Evolutionary conservation across 169 alveolate species (phyloP).

Genomic region (Plasmodium knowlesi): DNA sequence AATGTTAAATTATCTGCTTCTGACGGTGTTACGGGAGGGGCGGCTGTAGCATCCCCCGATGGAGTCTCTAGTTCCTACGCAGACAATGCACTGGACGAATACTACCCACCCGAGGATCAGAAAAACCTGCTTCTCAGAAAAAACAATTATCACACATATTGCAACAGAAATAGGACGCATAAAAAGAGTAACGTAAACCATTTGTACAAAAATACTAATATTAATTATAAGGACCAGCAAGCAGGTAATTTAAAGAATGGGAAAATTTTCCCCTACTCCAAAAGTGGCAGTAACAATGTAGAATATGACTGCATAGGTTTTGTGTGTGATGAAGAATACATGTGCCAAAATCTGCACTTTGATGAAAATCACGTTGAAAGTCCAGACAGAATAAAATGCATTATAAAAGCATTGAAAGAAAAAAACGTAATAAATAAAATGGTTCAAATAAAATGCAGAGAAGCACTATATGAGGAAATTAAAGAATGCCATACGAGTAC

Average conservation of each 20-base stretch:
- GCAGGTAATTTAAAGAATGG: neutral
- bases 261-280: neutral
- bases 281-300: neutral
- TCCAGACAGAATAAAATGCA: conserved; percentile 40
- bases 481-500: conserved; percentile 49
- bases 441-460: conserved; percentile 67
- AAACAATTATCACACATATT: neutral
- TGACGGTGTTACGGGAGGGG: neutral
- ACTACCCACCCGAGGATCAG: neutral
- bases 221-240: neutral
- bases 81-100: neutral
- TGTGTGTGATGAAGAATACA: conserved; percentile 57
- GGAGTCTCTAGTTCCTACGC: neutral
- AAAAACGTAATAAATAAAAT: conserved; percentile 64
- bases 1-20: neutral
- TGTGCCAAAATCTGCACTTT: conserved; percentile 39
- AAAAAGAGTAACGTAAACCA: neutral
- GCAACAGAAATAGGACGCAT: neutral
- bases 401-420: conserved; percentile 44
- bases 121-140: neutral
- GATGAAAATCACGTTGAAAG: conserved; percentile 57
- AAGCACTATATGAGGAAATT: conserved; percentile 53
- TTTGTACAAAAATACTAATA: neutral
- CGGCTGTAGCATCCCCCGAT: neutral
- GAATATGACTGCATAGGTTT: conserved; percentile 70